Evolutionary conservation across 345 rosid genomes (phyloP).

Genomic region (Dipteronia dyeriana): DNA sequence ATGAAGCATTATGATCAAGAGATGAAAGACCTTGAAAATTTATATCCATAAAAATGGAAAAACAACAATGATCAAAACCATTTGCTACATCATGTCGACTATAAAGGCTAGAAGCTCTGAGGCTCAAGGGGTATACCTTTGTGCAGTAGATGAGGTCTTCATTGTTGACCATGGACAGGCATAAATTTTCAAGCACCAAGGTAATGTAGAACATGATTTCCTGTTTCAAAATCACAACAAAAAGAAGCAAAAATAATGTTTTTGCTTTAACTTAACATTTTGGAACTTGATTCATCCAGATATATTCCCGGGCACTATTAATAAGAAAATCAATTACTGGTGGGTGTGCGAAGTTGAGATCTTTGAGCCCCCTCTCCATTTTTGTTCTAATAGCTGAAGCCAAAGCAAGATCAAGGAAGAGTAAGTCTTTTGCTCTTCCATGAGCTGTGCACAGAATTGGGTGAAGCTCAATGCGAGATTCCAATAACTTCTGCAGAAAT

Average conservation of each 20-base stretch:
- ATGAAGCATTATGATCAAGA: not conserved
- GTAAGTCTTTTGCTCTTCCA: slow-evolving; percentile 37
- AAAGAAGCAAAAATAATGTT: slow-evolving; percentile 8
- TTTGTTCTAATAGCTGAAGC: slow-evolving; percentile 39
- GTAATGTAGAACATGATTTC: slow-evolving; percentile 38
- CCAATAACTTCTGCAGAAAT: slow-evolving; percentile 37
- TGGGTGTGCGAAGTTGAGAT: slow-evolving; percentile 26
- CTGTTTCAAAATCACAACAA: slow-evolving; percentile 24
- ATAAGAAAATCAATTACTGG: slow-evolving; percentile 18
- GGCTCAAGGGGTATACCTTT: slow-evolving; percentile 32
- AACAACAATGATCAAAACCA: not conserved
- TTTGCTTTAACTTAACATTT: not conserved
- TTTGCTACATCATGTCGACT: not conserved
- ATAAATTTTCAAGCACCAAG: slow-evolving; percentile 41
- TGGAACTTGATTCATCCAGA: not conserved
- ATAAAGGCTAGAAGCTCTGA: slow-evolving; percentile 16
- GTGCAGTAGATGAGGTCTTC: slow-evolving; percentile 43
- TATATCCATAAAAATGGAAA: not conserved
- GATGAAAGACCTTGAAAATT: not conserved
- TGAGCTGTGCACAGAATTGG: slow-evolving; percentile 29
- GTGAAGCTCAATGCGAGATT: slow-evolving; percentile 42
- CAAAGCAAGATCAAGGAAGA: slow-evolving; percentile 47
- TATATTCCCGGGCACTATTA: not conserved
- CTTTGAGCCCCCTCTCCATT: slow-evolving; percentile 38
- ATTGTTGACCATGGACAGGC: slow-evolving; percentile 40